Evolutionary conservation across 176 grass and related monocot genomes (phyloP), one percentile per base, ranked within the genome.

Genomic region (Zea mays): DNA sequence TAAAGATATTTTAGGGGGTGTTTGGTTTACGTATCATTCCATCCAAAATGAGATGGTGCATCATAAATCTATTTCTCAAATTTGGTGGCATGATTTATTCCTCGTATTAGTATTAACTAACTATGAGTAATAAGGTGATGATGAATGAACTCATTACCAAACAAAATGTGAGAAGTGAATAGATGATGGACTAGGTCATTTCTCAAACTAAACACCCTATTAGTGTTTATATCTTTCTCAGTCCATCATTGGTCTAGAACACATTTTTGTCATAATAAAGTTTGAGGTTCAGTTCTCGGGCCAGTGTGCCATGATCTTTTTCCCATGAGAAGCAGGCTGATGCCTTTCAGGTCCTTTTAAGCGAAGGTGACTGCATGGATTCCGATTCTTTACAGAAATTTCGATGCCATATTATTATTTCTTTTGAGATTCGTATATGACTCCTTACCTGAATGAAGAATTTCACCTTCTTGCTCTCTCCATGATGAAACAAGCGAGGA

Each of bases 231-330:
- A 58, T 40, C 41, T 48, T 67, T 15, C 14, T 51, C 16, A 6
- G 67, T 57, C 40, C 3, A 42, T 47, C 4, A 1, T 13, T 59
- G 45, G 20, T 81, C 34, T 62, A n/a, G 7, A 39, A 38, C 19
- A 5, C 12, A 38, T 12, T 49, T 35, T 73, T 69, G 1, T 57
- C 48, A 10, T 67, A 34, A 14, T 62, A 7, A 14, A 61, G 13
- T 71, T 70, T 84, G 50, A 7, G n/a, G 74, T 27, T 27, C 27
- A 27, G 27, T 68, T 83, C 16, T 27, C 63, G 7, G 8, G 52
- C 52, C 6, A 56, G 52, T 19, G 19, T 47, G 40, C 64, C 38
- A 67, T 3, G 8, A 43, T 62, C 8, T 33, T 42, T 56, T 54
- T 36, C 37, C 62, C 19, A 36, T 10, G 74, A 64, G 36, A 74